Evolutionary conservation across 2,329 filamentous ascomycete genomes (phyloP).

Genomic region (Ophiosphaerella narmari): DNA sequence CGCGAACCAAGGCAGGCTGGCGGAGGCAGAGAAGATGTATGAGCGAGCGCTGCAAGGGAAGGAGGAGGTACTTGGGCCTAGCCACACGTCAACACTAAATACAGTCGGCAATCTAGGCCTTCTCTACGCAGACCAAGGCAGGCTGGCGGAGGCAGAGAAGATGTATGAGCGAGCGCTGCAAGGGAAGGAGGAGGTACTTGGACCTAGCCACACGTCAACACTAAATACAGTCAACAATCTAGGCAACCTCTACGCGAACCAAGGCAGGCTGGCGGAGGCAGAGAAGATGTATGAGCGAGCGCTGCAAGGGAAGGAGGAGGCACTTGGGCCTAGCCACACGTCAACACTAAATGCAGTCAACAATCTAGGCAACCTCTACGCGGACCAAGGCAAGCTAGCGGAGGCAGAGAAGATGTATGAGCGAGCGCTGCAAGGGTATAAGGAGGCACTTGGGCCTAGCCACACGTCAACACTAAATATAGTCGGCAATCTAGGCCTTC

Average conservation of each 20-base stretch:
- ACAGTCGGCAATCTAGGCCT: conserved; percentile 24
- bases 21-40: conserved; percentile 5
- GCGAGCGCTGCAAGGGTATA: conserved; percentile 17
- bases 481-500: conserved; percentile 22
- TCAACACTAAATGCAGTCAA: conserved; percentile 23
- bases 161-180: not conserved
- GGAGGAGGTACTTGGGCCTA: conserved; percentile 18
- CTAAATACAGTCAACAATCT: conserved; percentile 24
- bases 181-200: conserved; percentile 20
- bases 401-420: conserved; percentile 19
- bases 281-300: conserved; percentile 1
- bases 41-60: conserved; percentile 8
- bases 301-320: conserved; percentile 17
- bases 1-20: conserved; percentile 7
- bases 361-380: conserved; percentile 23
- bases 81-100: conserved; percentile 19
- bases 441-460: conserved; percentile 18
- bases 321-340: conserved; percentile 15
- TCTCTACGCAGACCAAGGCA: conserved; percentile 18
- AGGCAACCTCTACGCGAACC: conserved; percentile 19
- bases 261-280: conserved; percentile 6
- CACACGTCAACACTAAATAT: conserved; percentile 20
- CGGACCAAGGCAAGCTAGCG: conserved; percentile 12
- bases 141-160: conserved; percentile 5
- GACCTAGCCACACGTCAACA: conserved; percentile 18